phyloP scores from a whole-genome alignment of 768 basidiomycete species.

The Tylopilus balloui region DNA sequence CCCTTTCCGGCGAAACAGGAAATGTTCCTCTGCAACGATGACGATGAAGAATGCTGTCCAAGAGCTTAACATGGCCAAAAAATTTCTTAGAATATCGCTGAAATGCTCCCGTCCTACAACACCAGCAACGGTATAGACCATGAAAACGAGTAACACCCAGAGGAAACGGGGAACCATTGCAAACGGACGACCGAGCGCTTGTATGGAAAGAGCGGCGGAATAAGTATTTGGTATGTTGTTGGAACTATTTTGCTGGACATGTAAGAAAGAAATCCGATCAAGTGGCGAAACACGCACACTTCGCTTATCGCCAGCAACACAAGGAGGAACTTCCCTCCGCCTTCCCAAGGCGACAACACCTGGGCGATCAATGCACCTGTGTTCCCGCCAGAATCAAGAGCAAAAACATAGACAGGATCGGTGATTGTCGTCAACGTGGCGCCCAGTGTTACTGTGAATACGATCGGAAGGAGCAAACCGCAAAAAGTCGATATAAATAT shows the following conservation, averaged over 20 bases:
- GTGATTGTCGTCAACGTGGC: conserved; percentile 42
- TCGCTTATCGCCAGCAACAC: conserved; percentile 40
- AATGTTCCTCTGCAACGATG: conserved; percentile 44
- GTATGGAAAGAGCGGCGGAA: conserved; percentile 44
- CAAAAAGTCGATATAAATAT: conserved; percentile 49
- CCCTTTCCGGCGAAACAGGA: conserved; percentile 37
- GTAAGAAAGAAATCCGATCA: not conserved
- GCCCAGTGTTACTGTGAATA: conserved; percentile 36
- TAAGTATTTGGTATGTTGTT: conserved; percentile 44
- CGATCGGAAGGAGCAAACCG: conserved; percentile 46
- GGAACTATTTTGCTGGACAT: conserved; percentile 19
- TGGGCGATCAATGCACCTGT: conserved; percentile 44
- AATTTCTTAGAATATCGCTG: conserved; percentile 39
- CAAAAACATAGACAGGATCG: conserved; percentile 35
- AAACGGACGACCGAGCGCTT: conserved; percentile 42
- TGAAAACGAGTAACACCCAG: conserved; percentile 41
- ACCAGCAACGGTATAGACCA: conserved; percentile 37
- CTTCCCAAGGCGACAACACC: conserved; percentile 42
- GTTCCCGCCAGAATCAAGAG: conserved; percentile 36
- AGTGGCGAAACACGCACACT: conserved; percentile 29
- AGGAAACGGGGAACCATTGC: conserved; percentile 42
- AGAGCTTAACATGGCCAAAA: conserved; percentile 40
- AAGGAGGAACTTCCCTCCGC: conserved; percentile 39
- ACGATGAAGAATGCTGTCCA: conserved; percentile 47
- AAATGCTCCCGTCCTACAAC: conserved; percentile 44